Conservation (phyloP, 768 basidiomycete genomes). For the Astraeus odoratus region DNA sequence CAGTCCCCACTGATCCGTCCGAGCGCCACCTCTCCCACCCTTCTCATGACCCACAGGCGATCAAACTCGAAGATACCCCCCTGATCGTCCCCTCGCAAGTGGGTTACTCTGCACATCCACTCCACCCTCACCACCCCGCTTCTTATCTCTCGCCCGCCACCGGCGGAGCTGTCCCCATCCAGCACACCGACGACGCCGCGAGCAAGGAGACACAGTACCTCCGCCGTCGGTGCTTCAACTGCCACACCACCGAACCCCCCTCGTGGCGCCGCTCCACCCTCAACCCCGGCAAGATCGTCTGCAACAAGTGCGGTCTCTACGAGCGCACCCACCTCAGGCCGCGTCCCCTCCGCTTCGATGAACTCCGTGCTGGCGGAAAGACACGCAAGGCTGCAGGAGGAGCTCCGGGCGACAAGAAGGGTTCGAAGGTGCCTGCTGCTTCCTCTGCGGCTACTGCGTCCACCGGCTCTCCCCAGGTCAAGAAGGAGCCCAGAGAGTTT, state of each 20-base stretch:
- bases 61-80: slow-evolving; percentile 62
- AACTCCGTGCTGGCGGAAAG: slow-evolving; percentile 82
- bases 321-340: slow-evolving; percentile 84
- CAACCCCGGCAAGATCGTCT: slow-evolving; percentile 88
- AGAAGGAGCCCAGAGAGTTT: slow-evolving; percentile 57
- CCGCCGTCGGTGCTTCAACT: slow-evolving; percentile 83
- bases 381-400: slow-evolving; percentile 44
- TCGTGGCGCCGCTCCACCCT: slow-evolving; percentile 84
- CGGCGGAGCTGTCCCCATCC: slow-evolving; percentile 50
- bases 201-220: slow-evolving; percentile 90
- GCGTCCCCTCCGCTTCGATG: slow-evolving; percentile 80
- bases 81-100: slow-evolving; percentile 58
- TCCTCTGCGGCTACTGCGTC: slow-evolving; percentile 29
- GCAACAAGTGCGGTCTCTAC: slow-evolving; percentile 90
- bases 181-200: slow-evolving; percentile 87
- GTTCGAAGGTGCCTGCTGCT: slow-evolving; percentile 27
- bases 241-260: slow-evolving; percentile 86
- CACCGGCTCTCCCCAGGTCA: slow-evolving; percentile 39
- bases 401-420: slow-evolving; percentile 25
- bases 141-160: slow-evolving; percentile 36
- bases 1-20: slow-evolving; percentile 25
- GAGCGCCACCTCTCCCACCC: slow-evolving; percentile 5
- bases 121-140: slow-evolving; percentile 30
- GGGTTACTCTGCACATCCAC: slow-evolving; percentile 23
- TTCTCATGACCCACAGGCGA: slow-evolving; percentile 30